phyloP scores from a whole-genome alignment of 768 basidiomycete species.

The Gymnopilus dilepis region DNA sequence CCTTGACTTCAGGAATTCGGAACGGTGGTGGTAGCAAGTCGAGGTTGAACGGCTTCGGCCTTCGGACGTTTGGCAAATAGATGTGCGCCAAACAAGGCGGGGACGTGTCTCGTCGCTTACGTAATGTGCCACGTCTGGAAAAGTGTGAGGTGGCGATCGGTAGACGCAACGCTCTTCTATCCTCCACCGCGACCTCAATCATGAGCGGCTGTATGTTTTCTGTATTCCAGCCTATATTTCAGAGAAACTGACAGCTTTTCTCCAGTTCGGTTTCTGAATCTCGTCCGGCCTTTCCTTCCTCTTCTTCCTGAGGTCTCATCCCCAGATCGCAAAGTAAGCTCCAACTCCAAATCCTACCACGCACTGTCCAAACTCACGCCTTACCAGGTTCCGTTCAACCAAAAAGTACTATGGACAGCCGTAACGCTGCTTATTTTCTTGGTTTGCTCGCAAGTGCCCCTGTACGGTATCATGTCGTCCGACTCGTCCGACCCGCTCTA shows the following conservation, averaged over 20 bases:
- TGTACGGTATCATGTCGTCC: conserved; percentile 99
- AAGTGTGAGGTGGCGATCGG: conserved; percentile 38
- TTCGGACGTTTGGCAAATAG: not conserved
- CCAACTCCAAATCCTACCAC: not conserved
- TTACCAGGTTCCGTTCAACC: conserved; percentile 91
- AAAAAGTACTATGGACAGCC: conserved; percentile 98
- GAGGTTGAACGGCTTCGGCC: not conserved
- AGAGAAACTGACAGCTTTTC: conserved; percentile 5
- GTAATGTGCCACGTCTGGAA: conserved; percentile 49
- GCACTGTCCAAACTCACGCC: not conserved
- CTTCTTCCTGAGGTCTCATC: conserved; percentile 97
- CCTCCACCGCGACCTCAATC: conserved; percentile 38
- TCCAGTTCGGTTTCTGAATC: conserved; percentile 94
- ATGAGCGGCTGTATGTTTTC: conserved; percentile 81
- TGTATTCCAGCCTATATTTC: conserved; percentile 3
- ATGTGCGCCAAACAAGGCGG: not conserved
- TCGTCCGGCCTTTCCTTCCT: conserved; percentile 96
- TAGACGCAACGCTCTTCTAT: conserved; percentile 23
- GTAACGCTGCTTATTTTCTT: conserved; percentile 99
- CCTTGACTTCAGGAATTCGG: not conserved
- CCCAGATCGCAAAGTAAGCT: conserved; percentile 89
- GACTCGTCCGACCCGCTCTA: conserved; percentile 99
- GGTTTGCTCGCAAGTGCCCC: conserved; percentile 98
- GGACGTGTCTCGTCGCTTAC: conserved; percentile 27
- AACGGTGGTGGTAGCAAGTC: not conserved